Evolutionary conservation across 176 grass and related monocot species (phyloP).

Genomic region (Carex scoparia): DNA sequence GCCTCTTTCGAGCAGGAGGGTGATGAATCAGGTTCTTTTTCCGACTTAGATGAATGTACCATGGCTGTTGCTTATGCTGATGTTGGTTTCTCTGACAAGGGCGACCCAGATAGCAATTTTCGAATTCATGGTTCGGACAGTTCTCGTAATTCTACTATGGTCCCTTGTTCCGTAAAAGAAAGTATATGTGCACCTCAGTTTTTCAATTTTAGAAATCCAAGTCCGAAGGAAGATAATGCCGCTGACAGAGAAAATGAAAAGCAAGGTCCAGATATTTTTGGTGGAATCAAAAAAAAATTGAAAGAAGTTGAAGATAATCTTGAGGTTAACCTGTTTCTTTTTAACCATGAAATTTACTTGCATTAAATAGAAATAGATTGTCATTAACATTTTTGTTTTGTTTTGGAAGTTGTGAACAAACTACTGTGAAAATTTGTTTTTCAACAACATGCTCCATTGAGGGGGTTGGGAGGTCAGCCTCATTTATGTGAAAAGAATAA

Average conservation of each 20-base stretch:
- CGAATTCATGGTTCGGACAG: constrained; percentile 33
- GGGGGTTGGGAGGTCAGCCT: neutral
- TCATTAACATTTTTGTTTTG: neutral
- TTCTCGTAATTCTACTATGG: constrained; percentile 16
- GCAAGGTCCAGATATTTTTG: constrained; percentile 25
- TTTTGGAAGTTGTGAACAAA: neutral
- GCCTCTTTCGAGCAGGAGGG: constrained; percentile 29
- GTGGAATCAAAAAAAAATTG: constrained; percentile 26
- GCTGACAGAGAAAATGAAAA: constrained; percentile 14
- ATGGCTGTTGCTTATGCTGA: constrained; percentile 65
- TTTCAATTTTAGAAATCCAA: constrained; percentile 19
- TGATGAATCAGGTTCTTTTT: constrained; percentile 54
- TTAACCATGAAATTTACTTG: neutral
- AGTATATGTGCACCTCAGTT: neutral
- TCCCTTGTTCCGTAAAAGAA: constrained; percentile 39
- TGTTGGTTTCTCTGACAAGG: constrained; percentile 47
- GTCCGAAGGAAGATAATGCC: constrained; percentile 34
- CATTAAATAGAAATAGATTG: neutral
- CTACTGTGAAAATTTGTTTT: neutral
- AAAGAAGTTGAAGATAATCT: constrained; percentile 41
- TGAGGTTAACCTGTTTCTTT: neutral
- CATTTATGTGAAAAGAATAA: neutral
- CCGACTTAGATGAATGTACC: constrained; percentile 49
- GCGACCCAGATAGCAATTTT: constrained; percentile 34
- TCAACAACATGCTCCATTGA: neutral